Base-by-base conservation (phyloP, 1,284 basidiomycete species). In the Tilletia caries region DNA sequence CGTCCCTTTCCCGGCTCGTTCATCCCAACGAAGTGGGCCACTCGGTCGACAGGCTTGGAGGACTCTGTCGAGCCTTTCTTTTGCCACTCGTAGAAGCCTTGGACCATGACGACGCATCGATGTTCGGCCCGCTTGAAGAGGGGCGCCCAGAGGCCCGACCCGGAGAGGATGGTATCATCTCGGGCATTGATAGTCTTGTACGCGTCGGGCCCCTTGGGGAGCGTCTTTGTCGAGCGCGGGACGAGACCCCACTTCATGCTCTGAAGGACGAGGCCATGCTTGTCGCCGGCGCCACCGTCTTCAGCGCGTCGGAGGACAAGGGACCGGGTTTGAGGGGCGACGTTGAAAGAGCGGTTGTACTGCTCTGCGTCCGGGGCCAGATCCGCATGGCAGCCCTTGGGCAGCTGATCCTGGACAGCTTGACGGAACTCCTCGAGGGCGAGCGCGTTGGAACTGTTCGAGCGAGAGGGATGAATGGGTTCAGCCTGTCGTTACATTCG, bases 151-250 rank as follows among this genome's bases (percentile, higher is more conserved):
- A 75, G 68, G 4, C 64, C 68, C n/a, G 60, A 54, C 29, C 75
- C 70, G 18, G 71, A 75, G 29, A 91, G 83, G 18, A 98, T 86
- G 43, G 89, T 91, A 83, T 97, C 95, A 10, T 89, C 87, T 27
- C 93, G 89, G 0, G 94, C 93, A 76, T 97, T 98, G 74, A 92
- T 95, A 0, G 94, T 95, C 76, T 88, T 91, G 69, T 93, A 83
- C 12, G 77, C 74, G n/a, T 86, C 85, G 67, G 87, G 88, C 71
- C 90, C 88, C 67, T 90, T 88, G 50, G 89, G 87, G 0, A 85
- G 85, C 25, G 84, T 78, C 79, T 92, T 93, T 77, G 88, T 89
- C 88, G 90, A 95, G 79, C 92, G 89, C 0, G 92, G 92, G 1
- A 93, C 88, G 1, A 97, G 86, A 0, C 94, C 94, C 94, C 94